Conservation (phyloP, 192 early-diverging fungal species). For the Coemansia sp. region DNA sequence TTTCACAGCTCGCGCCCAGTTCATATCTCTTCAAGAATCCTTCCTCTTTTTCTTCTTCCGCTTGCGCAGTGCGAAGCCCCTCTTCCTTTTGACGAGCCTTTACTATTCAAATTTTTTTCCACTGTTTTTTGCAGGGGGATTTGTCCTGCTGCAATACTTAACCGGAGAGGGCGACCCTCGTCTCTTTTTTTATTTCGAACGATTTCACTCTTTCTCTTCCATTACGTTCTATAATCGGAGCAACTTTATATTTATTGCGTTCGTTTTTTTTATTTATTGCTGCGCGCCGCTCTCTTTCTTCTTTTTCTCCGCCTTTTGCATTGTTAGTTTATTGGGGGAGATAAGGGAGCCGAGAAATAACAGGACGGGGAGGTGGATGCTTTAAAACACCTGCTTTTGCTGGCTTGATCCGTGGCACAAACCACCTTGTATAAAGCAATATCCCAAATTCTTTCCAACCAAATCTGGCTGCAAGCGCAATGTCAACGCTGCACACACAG, state of each 20-base stretch:
- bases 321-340: slow-evolving; percentile 3
- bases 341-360: background rate
- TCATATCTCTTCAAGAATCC: slow-evolving; percentile 8
- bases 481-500: slow-evolving; percentile 52
- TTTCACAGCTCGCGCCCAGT: no score
- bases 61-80: background rate
- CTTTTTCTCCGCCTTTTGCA: background rate
- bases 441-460: no score
- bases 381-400: background rate
- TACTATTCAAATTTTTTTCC: background rate
- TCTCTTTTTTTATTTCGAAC: slow-evolving; percentile 1
- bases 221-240: background rate
- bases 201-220: background rate
- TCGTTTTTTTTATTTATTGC: background rate
- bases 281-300: slow-evolving; percentile 5
- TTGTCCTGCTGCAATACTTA: no score
- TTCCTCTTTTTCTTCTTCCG: slow-evolving; percentile 2
- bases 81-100: slow-evolving; percentile 9
- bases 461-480: no score
- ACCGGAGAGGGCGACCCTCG: background rate
- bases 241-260: no score
- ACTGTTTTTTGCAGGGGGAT: background rate
- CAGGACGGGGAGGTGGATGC: background rate
- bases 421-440: no score
- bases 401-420: no score